Percentiles rank a stretch among this genome's conserved stretches.
Conservation (phyloP, 2,329 filamentous ascomycete species). For the Hypoxylon sp. region DNA sequence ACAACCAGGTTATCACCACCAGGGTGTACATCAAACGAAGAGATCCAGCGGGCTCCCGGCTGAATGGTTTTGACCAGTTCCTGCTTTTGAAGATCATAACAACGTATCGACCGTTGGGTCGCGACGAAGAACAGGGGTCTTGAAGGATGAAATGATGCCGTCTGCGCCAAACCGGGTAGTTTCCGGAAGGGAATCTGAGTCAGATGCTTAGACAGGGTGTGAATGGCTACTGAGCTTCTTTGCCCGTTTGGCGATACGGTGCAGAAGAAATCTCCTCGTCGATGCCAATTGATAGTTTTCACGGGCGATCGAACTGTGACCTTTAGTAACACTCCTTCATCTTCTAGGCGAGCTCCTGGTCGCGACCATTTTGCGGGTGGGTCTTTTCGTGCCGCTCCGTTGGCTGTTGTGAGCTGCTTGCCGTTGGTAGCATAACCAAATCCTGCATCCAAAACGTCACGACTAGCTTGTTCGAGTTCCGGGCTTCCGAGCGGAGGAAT, state of each 20-base stretch:
- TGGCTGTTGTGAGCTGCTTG: conserved; percentile 65
- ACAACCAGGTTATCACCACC: conserved; percentile 95
- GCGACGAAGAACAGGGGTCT: conserved; percentile 96
- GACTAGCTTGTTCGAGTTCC: conserved; percentile 79
- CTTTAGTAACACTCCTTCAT: conserved; percentile 83
- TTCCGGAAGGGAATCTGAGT: conserved; percentile 94
- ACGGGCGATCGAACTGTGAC: conserved; percentile 83
- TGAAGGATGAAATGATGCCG: conserved; percentile 93
- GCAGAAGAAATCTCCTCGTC: conserved; percentile 92
- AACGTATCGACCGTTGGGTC: conserved; percentile 91
- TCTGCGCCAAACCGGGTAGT: conserved; percentile 81
- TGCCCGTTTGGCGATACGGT: conserved; percentile 88
- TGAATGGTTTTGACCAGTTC: conserved; percentile 93
- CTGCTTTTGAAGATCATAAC: conserved; percentile 92
- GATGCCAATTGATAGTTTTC: conserved; percentile 94
- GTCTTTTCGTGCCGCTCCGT: conserved; percentile 75
- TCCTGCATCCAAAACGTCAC: conserved; percentile 85
- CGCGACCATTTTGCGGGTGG: conserved; percentile 86
- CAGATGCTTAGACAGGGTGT: conserved; percentile 93
- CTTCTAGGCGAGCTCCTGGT: conserved; percentile 79
- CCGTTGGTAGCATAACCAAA: conserved; percentile 89
- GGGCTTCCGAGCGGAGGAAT: conserved; percentile 80
- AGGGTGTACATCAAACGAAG: conserved; percentile 91
- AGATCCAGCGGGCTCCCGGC: conserved; percentile 94
- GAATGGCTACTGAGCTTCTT: conserved; percentile 87